A percentile compares a stretch with the other conserved stretches of the same genome.
phyloP scores from a whole-genome alignment of 139 green algal genomes.

The Volvox africanus region DNA sequence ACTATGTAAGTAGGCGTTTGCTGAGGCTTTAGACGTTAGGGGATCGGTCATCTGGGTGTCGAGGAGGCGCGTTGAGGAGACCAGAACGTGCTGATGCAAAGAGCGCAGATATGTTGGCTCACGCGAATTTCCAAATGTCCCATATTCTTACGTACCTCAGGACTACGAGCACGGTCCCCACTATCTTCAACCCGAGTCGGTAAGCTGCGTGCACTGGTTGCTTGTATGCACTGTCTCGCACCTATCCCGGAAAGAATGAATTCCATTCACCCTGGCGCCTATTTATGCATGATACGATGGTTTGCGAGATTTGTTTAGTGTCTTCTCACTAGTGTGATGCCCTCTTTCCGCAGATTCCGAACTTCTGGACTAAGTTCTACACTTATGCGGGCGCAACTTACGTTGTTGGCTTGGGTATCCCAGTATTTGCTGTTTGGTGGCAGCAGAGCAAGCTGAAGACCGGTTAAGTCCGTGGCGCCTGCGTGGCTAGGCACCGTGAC shows the following conservation, averaged over 20 bases:
- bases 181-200: slow-evolving; percentile 53
- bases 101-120: background rate
- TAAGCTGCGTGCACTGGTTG: background rate
- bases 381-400: slow-evolving; percentile 32
- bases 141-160: slow-evolving; percentile 17
- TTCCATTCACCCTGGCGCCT: too few relatives aligned
- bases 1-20: slow-evolving; percentile 50
- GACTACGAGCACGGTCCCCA: slow-evolving; percentile 64
- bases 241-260: background rate
- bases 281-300: too few relatives aligned
- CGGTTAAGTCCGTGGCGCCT: background rate
- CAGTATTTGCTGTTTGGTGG: slow-evolving; percentile 58
- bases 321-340: background rate
- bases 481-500: background rate
- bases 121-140: background rate
- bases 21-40: background rate
- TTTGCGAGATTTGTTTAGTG: too few relatives aligned
- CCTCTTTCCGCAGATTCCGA: slow-evolving; percentile 39
- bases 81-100: background rate
- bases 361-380: slow-evolving; percentile 58
- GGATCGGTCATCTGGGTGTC: background rate
- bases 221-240: slow-evolving; percentile 10
- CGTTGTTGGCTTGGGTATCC: slow-evolving; percentile 37
- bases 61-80: background rate
- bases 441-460: slow-evolving; percentile 61